Percentiles rank a stretch among this genome's conserved stretches.
These are phyloP conservation scores for Paspalum notatum DNA, from an alignment of 176 grass and related monocot species.

Conservation along the genomic window DNA sequence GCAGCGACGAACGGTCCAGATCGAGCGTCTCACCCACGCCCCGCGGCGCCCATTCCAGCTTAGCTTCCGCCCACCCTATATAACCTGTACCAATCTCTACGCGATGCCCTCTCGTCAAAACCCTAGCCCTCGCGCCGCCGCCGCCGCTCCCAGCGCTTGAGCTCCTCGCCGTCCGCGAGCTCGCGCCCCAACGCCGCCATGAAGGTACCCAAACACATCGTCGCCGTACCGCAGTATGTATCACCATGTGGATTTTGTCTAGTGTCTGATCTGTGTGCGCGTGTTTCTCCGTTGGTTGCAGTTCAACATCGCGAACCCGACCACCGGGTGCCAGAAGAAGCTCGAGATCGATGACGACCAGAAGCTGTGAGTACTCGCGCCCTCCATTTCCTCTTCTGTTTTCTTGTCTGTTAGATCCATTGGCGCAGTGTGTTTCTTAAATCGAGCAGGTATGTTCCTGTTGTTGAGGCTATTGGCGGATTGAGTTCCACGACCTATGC, in stretches of 20 bases:
- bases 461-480: background rate
- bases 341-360: conserved; percentile 94
- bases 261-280: conserved; percentile 15
- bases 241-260: background rate
- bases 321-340: conserved; percentile 98
- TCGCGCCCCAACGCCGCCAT: conserved; percentile 35
- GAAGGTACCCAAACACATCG: conserved; percentile 50
- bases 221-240: too few species aligned
- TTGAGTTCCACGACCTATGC: background rate
- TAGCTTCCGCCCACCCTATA: conserved; percentile 6
- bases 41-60: background rate
- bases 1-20: conserved; percentile 9
- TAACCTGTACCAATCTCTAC: conserved; percentile 6
- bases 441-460: background rate
- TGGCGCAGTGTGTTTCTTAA: background rate
- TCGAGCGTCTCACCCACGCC: background rate
- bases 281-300: conserved; percentile 37
- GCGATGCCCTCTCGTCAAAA: conserved; percentile 19
- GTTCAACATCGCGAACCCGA: conserved; percentile 91
- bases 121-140: conserved; percentile 54
- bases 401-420: background rate
- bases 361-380: conserved; percentile 74
- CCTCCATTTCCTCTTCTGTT: background rate
- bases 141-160: conserved; percentile 22
- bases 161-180: conserved; percentile 44